Evolutionary conservation across 306 rosid species (phyloP), one percentile per base, ranked within the genome.

Genomic region (Malus asiatica): DNA sequence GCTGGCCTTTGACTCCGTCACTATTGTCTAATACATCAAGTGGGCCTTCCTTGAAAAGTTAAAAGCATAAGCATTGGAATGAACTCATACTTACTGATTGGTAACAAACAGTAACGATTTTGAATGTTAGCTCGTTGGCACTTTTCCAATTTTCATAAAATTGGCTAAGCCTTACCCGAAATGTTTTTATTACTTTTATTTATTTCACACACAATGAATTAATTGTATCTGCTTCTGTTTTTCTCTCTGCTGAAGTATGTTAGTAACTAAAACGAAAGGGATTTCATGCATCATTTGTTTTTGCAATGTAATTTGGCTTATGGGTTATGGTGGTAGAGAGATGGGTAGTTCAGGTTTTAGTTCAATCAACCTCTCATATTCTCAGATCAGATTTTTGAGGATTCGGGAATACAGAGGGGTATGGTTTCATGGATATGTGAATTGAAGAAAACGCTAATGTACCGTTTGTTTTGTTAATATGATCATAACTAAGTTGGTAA

Each of bases 401-500:
- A 51, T 15, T 51, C 8, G 20, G 55, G 20, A 51, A 5, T 5
- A 15, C 55, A 5, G 55, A 51, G 3, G 20, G 55, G 55, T 5
- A 42, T 51, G 55, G 55, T 51, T 51, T 51, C 20, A 51, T 51
- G 55, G 55, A 15, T 42, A 42, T 18, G 55, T 16, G 55, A 42
- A 42, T 42, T 9, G 44, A 40, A 40, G 44, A 40, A 40, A 40
- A 8, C 2, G 44, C 44, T 8, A 8, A 8, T 8, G 44, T 2
- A 40, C 44, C 5, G 23, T 6, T 0, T 11, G 11, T 58, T 14
- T 57, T 52, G 3, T 57, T 35, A 1, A 3, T 38, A 38, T 72
- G 20, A 33, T 55, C 51, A 51, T 75, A 79, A 72, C 71, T 74
- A 30, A 69, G 35, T 68, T 73, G 22, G 73, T 48, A 6, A 1